Evolutionary conservation across 305 asterid species (phyloP), one percentile per base, ranked within the genome.

Genomic region (Rubia tinctorum): DNA sequence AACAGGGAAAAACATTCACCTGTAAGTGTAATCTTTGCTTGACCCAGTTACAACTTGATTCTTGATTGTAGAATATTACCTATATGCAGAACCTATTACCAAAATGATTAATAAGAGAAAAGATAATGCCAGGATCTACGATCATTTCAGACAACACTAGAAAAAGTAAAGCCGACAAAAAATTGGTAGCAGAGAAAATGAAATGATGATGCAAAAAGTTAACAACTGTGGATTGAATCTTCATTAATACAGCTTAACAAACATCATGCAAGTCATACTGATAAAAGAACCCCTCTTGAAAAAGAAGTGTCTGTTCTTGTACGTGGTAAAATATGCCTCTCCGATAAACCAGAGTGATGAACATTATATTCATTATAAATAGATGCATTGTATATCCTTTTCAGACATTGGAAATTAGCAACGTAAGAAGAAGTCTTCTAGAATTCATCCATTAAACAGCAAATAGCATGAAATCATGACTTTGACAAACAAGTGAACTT

Each of bases 41-140:
- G 76, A 75, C 43, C 71, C 66, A 75, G 56, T n/a, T 1, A 51
- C 74, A 78, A 78, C 76, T 75, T 44, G 88, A 79, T 55, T 79
- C 80, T 77, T 80, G 49, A 68, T 72, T 25, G 53, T 78, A 68
- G 60, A 75, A 66, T 74, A 69, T 80, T 73, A 84, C 45, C 83
- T 74, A 70, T 77, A 76, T 37, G 66, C 73, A 77, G 83, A 80
- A 79, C 91, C 97, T 88, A 73, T 23, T 67, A 9, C 61, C 55
- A 11, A 37, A 27, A 25, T 4, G 44, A 76, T 27, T 5, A 53
- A 3, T 70, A 65, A 18, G 8, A 9, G 7, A 14, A 51, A 15
- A 51, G 15, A n/a, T 6, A 51, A 15, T 2, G 22, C 58, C 58
- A 51, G 22, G 58, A 51, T 11, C 58, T 51, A 51, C 2, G 15